Percentiles rank a stretch among this genome's conserved stretches.
Conservation (phyloP, 1,284 basidiomycete species). For the Takashimella koratensis region DNA sequence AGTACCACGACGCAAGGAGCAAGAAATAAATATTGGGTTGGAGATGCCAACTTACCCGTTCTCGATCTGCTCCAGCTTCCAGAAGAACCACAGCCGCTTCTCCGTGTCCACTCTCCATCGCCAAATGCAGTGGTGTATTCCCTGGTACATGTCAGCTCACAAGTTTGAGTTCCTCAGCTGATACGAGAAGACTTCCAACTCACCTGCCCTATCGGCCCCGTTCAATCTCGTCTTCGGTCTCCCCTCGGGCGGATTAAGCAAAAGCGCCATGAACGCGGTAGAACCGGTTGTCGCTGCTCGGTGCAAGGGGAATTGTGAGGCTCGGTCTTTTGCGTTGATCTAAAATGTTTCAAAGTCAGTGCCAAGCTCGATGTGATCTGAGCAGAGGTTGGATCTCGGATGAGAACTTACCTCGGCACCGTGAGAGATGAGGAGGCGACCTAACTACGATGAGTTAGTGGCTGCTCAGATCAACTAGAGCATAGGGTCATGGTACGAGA, state of each 20-base stretch:
- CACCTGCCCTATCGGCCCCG: slow-evolving; percentile 77
- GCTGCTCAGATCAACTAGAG: slow-evolving; percentile 25
- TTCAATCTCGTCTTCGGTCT: slow-evolving; percentile 77
- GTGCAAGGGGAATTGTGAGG: slow-evolving; percentile 84
- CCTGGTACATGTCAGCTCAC: no score
- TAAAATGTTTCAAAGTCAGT: no score
- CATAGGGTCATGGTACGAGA: slow-evolving; percentile 4
- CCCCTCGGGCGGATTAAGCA: slow-evolving; percentile 70
- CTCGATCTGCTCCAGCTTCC: slow-evolving; percentile 87
- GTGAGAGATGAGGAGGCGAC: slow-evolving; percentile 71
- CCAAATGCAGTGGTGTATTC: slow-evolving; percentile 92
- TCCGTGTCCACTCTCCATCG: slow-evolving; percentile 89
- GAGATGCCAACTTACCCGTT: slow-evolving; percentile 69
- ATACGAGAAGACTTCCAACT: no score
- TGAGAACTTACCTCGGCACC: slow-evolving; percentile 70
- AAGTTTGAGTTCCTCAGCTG: no score
- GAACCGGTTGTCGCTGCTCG: slow-evolving; percentile 93
- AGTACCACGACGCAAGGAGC: no score
- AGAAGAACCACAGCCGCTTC: slow-evolving; percentile 83
- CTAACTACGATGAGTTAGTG: slow-evolving; percentile 62
- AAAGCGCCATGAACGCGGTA: slow-evolving; percentile 72
- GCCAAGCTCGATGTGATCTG: slow-evolving; percentile 8
- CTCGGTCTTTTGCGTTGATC: slow-evolving; percentile 88
- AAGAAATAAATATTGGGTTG: no score
- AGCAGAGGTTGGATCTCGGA: neutral